These are phyloP conservation scores for Epichloe bromicola DNA, from an alignment of 2,329 filamentous ascomycete species.

Conservation along the genomic window DNA sequence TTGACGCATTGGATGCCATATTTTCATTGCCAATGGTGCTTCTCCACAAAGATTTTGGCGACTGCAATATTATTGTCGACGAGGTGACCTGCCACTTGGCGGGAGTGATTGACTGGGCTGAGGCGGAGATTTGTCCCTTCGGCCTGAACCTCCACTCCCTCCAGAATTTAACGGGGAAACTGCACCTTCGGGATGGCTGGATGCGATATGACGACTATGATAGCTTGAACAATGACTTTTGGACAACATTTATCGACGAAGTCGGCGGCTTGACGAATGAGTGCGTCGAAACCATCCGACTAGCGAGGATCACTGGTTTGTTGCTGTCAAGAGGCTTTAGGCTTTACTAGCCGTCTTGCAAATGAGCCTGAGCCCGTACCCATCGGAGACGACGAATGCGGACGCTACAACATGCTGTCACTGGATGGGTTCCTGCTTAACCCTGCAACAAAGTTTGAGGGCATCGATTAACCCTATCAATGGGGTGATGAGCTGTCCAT, in stretches of 20 bases:
- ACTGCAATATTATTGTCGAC: slow-evolving; percentile 27
- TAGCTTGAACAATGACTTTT: slow-evolving; percentile 18
- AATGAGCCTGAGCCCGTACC: slow-evolving; percentile 17
- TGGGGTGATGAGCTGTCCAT: too few relatives aligned
- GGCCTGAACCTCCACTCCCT: slow-evolving; percentile 25
- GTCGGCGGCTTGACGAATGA: slow-evolving; percentile 16
- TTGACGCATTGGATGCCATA: slow-evolving; percentile 19
- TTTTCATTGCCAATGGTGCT: slow-evolving; percentile 27
- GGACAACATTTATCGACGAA: slow-evolving; percentile 18
- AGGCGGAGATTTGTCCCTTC: slow-evolving; percentile 27
- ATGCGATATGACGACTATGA: slow-evolving; percentile 20
- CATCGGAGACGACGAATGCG: slow-evolving; percentile 23
- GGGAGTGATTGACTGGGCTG: slow-evolving; percentile 29
- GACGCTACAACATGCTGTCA: slow-evolving; percentile 24
- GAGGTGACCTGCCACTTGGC: slow-evolving; percentile 21
- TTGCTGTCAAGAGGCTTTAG: slow-evolving; percentile 19
- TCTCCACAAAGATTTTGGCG: slow-evolving; percentile 24
- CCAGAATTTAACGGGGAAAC: slow-evolving; percentile 18
- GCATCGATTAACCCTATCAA: background rate
- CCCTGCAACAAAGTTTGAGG: slow-evolving; percentile 19
- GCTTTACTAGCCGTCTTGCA: slow-evolving; percentile 25
- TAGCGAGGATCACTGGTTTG: slow-evolving; percentile 20
- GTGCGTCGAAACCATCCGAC: slow-evolving; percentile 14
- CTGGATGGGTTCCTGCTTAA: slow-evolving; percentile 26
- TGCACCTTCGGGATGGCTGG: slow-evolving; percentile 24